These are phyloP conservation scores for Cryptococcus deneoformans DNA, from an alignment of 1,284 basidiomycete genomes.

Conservation along the genomic window DNA sequence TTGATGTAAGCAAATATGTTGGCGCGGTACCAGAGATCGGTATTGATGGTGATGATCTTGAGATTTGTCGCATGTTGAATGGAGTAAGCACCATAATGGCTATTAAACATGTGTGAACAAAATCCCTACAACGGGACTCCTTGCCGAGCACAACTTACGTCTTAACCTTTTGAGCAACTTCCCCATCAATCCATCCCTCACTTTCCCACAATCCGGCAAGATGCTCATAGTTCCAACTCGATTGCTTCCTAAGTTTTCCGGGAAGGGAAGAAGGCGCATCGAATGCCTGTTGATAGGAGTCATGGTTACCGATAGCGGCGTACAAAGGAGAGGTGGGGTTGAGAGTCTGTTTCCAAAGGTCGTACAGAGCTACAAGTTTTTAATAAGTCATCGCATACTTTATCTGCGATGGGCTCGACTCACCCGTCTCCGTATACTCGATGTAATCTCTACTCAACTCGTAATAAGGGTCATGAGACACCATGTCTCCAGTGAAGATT, in stretches of 20 bases:
- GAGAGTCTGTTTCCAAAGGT: constrained; percentile 61
- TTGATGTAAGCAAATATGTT: constrained; percentile 79
- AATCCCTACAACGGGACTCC: neutral
- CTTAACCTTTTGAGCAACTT: constrained; percentile 59
- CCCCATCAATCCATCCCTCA: constrained; percentile 66
- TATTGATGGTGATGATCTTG: constrained; percentile 71
- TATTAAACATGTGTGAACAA: neutral
- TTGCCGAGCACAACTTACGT: constrained; percentile 26
- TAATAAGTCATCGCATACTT: too few relatives aligned
- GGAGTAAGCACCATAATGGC: constrained; percentile 71
- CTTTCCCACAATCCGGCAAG: constrained; percentile 65
- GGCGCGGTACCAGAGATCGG: constrained; percentile 61
- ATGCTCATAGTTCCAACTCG: constrained; percentile 68
- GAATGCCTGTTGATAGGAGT: constrained; percentile 63
- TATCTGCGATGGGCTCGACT: constrained; percentile 5
- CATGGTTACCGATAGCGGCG: constrained; percentile 71
- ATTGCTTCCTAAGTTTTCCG: constrained; percentile 48
- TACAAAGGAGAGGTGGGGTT: constrained; percentile 63
- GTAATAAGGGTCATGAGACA: constrained; percentile 66
- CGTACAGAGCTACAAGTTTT: constrained; percentile 57
- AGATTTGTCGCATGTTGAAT: constrained; percentile 66
- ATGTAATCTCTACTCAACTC: constrained; percentile 58
- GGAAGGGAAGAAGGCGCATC: constrained; percentile 57
- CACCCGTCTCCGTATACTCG: constrained; percentile 57
- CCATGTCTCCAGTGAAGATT: constrained; percentile 72